These are phyloP conservation scores for Gonapodya prolifera DNA, from an alignment of 192 early-diverging fungal species.

Conservation along the genomic window DNA sequence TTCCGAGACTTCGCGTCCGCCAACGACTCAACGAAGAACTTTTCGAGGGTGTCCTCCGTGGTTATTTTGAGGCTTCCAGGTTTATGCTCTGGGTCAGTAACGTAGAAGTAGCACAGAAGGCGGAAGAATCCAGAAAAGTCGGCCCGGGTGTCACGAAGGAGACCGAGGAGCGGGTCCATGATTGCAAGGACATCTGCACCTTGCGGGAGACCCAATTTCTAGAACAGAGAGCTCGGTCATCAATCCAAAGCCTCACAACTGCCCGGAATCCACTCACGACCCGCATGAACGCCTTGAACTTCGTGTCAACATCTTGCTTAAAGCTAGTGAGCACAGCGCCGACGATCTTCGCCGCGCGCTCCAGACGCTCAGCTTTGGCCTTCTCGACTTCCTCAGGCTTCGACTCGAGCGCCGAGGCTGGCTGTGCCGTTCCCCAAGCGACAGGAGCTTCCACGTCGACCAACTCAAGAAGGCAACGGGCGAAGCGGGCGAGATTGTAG, in stretches of 20 bases:
- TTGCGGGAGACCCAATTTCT: constrained; percentile 28
- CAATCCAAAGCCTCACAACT: not conserved
- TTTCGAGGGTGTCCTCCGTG: not conserved
- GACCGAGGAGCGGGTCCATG: constrained; percentile 52
- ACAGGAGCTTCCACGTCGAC: constrained; percentile 37
- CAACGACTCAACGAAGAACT: not conserved
- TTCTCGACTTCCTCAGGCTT: constrained; percentile 6
- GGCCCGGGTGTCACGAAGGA: constrained; percentile 42
- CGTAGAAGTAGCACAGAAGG: constrained; percentile 34
- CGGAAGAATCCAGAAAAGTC: constrained; percentile 74
- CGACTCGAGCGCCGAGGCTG: constrained; percentile 14
- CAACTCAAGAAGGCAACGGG: constrained; percentile 47
- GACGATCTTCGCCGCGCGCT: constrained; percentile 25
- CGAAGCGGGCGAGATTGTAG: constrained; percentile 69
- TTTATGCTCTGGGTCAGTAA: too few species aligned
- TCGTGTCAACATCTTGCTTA: constrained; percentile 26
- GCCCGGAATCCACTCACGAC: constrained; percentile 34
- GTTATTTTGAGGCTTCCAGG: too few species aligned
- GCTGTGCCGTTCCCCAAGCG: constrained; percentile 12
- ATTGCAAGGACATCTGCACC: constrained; percentile 34
- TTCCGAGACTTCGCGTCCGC: not conserved
- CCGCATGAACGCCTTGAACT: constrained; percentile 47
- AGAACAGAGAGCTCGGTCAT: not conserved
- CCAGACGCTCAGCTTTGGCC: constrained; percentile 13
- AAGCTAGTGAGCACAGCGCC: constrained; percentile 41